A percentile compares a stretch with the other conserved stretches of the same genome.
Evolutionary conservation across 2,329 filamentous ascomycete species (phyloP).

Genomic region (Aureobasidium sp.): DNA sequence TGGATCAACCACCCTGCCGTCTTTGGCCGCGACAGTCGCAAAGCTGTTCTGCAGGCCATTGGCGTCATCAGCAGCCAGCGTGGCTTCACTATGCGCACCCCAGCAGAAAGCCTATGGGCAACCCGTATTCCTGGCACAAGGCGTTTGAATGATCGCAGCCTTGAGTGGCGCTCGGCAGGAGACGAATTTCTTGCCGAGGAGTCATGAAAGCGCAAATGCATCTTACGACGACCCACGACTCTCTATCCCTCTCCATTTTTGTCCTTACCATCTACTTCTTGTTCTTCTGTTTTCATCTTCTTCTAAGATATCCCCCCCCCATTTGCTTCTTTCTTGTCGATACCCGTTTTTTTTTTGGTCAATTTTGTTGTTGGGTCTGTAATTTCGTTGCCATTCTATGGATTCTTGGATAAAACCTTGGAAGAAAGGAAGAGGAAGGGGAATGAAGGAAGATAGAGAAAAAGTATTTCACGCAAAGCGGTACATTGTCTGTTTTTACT

Average conservation of each 20-base stretch:
- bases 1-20: conserved; percentile 98
- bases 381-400: neutral
- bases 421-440: neutral
- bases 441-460: neutral
- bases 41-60: conserved; percentile 92
- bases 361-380: neutral
- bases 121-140: conserved; percentile 74
- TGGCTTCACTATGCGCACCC: conserved; percentile 86
- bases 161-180: conserved; percentile 85
- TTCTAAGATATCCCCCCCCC: conserved; percentile 6
- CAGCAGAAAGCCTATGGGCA: conserved; percentile 85
- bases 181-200: conserved; percentile 47
- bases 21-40: conserved; percentile 87
- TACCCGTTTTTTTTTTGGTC: conserved; percentile 2
- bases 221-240: conserved; percentile 8
- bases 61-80: conserved; percentile 93
- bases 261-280: neutral
- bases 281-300: neutral
- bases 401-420: neutral
- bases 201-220: neutral
- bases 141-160: conserved; percentile 71
- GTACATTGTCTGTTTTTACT: neutral
- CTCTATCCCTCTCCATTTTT: neutral
- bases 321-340: conserved; percentile 3
- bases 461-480: neutral